Percentiles rank a stretch among this genome's conserved stretches.
These are phyloP conservation scores for Fonsecaea monophora DNA, from an alignment of 2,329 filamentous ascomycete genomes.

Conservation along the genomic window DNA sequence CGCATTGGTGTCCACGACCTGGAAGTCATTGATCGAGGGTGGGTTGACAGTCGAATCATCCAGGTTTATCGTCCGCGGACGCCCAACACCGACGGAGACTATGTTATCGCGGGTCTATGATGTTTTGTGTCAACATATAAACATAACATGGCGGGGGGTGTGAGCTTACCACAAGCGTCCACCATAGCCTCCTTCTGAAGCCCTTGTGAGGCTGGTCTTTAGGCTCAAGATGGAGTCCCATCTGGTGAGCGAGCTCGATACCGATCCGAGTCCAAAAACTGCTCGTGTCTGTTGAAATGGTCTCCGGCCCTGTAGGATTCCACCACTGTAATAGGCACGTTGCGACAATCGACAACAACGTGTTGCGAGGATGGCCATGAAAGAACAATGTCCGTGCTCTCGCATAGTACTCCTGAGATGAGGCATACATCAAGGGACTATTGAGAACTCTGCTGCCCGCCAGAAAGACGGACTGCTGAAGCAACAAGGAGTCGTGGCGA, in stretches of 20 bases:
- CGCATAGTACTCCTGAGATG: constrained; percentile 44
- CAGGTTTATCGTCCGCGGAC: constrained; percentile 39
- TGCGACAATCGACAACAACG: constrained; percentile 43
- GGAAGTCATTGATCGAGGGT: too few relatives aligned
- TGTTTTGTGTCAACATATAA: neutral
- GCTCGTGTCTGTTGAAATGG: constrained; percentile 52
- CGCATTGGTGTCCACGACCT: too few relatives aligned
- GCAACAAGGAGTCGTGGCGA: constrained; percentile 37
- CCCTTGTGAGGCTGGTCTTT: constrained; percentile 45
- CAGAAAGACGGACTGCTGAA: constrained; percentile 51
- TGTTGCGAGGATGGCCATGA: constrained; percentile 45
- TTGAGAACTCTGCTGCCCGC: constrained; percentile 51
- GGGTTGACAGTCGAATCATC: too few relatives aligned
- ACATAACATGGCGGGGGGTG: neutral
- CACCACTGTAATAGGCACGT: constrained; percentile 47
- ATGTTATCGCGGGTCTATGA: constrained; percentile 48
- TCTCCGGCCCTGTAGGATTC: constrained; percentile 46
- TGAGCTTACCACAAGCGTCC: constrained; percentile 50
- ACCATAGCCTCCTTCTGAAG: constrained; percentile 52
- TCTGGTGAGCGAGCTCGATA: constrained; percentile 53
- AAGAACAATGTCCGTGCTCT: constrained; percentile 46
- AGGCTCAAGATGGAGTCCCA: constrained; percentile 52
- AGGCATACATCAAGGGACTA: constrained; percentile 41
- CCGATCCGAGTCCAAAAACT: constrained; percentile 54
- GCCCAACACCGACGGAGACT: constrained; percentile 52